Evolutionary conservation across 805 yeast species (phyloP), one percentile per base, ranked within the genome.

Genomic region (Zygoascus flipseniorum): DNA sequence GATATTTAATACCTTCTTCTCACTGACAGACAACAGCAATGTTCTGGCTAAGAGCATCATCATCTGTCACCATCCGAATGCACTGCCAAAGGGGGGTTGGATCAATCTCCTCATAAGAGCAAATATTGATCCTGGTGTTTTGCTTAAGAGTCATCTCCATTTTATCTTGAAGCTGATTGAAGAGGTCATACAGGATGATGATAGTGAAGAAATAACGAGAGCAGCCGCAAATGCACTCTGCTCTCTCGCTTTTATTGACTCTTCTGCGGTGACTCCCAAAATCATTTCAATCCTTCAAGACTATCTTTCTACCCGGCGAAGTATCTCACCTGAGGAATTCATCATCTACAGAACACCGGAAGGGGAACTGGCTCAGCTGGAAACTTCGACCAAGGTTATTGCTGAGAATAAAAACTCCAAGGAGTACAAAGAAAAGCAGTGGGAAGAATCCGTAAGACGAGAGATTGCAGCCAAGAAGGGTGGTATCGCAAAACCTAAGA

Each of bases 361-460:
- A 46, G 95, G 89, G 1, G 82, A 78, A 47, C 65, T 85, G 52
- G 93, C 85, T 1, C 82, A 47, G 32, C 31, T 51, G 5, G 60
- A 55, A 6, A 43, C 14, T 4, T 8, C 32, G 5, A 64, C 28
- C n/a, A 69, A 72, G 13, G 71, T 72, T 32, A 28, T 49, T 35
- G 72, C 70, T 4, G 80, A 81, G 13, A 80, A 80, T 63, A 87
- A 86, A 65, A 87, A 87, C 65, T 72, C 87, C 0, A 89, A 83
- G 64, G 96, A 89, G 62, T 88, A 88, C 61, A 95, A 85, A 61
- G 85, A 90, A 1, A 71, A 79, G 55, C 82, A 87, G 66, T 92
- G 98, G 98, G 99, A 93, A 65, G 89, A 84, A 60, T 78, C 79
- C 50, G 77, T 93, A 32, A 80, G 92, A 61, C 81, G 81, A 57